A percentile compares a stretch with the other conserved stretches of the same genome.
phyloP scores from a whole-genome alignment of 2,329 filamentous ascomycete genomes.

The Paraphaeosphaeria minitans region DNA sequence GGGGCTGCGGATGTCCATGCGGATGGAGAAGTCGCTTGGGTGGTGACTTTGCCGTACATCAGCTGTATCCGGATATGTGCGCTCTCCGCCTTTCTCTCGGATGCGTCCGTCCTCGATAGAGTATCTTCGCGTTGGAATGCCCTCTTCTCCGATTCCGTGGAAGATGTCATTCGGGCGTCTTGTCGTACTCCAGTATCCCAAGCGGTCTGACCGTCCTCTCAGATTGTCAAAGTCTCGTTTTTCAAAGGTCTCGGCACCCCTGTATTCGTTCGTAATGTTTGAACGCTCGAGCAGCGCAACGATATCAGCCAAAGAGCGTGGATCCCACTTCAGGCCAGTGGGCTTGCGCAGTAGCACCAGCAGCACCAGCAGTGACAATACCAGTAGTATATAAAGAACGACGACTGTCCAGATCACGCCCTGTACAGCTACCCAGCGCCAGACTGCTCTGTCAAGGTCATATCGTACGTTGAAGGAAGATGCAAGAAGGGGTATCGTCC shows the following conservation, averaged over 20 bases:
- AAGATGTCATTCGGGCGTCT: conserved; percentile 70
- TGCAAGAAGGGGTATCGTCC: conserved; percentile 81
- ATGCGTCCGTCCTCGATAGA: conserved; percentile 56
- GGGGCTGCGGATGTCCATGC: conserved; percentile 58
- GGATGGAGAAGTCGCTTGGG: conserved; percentile 51
- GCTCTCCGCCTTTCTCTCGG: conserved; percentile 51
- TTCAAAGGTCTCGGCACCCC: conserved; percentile 67
- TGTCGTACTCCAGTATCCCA: conserved; percentile 85
- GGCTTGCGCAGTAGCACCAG: conserved; percentile 65
- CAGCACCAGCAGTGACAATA: conserved; percentile 63
- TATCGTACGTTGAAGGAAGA: conserved; percentile 72
- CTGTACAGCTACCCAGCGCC: conserved; percentile 81
- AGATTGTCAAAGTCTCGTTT: conserved; percentile 59
- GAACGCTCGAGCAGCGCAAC: conserved; percentile 78
- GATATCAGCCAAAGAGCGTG: conserved; percentile 79
- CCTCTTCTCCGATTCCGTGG: conserved; percentile 76
- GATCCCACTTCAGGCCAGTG: conserved; percentile 86
- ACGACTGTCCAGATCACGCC: conserved; percentile 79
- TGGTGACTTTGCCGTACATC: conserved; percentile 17
- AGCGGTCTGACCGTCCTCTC: conserved; percentile 66
- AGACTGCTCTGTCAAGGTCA: conserved; percentile 63
- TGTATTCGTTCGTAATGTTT: conserved; percentile 76
- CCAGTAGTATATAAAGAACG: conserved; percentile 71
- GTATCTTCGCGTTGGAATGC: conserved; percentile 57
- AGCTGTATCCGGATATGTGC: conserved; percentile 17